Percentiles rank a stretch among this genome's conserved stretches.
Evolutionary conservation across 2,329 filamentous ascomycete genomes (phyloP).

Genomic region (Nemania abortiva): DNA sequence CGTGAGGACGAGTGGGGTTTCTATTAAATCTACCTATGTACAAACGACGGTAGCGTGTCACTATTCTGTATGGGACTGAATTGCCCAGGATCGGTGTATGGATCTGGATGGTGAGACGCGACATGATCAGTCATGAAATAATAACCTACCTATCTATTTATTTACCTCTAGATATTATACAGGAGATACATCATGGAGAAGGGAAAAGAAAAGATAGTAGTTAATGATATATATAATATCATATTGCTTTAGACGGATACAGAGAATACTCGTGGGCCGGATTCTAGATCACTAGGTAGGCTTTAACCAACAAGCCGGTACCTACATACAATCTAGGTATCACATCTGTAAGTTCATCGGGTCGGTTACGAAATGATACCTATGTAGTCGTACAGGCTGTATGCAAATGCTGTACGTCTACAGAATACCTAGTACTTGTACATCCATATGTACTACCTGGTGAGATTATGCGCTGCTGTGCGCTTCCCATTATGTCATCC

Average conservation of each 20-base stretch:
- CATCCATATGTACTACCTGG: no score
- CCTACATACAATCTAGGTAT: not conserved
- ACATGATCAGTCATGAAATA: conserved; percentile 26
- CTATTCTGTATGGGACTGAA: no score
- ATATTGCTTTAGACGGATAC: no score
- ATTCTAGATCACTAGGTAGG: no score
- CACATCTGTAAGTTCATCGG: not conserved
- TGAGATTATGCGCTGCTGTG: not conserved
- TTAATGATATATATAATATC: no score
- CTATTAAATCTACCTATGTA: not conserved
- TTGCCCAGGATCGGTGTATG: not conserved
- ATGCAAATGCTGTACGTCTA: not conserved
- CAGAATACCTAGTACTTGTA: no score
- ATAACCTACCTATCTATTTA: not conserved
- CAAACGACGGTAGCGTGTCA: no score
- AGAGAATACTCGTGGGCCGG: no score
- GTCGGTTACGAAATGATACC: conserved; percentile 16
- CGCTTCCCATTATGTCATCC: conserved; percentile 35
- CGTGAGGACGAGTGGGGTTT: conserved; percentile 12
- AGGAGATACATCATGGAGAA: no score
- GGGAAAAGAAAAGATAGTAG: no score
- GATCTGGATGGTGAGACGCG: not conserved
- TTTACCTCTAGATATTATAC: no score
- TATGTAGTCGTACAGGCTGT: conserved; percentile 9
- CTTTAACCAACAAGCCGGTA: not conserved